Evolutionary conservation across 345 rosid genomes (phyloP).

Genomic region (Boechera stricta): DNA sequence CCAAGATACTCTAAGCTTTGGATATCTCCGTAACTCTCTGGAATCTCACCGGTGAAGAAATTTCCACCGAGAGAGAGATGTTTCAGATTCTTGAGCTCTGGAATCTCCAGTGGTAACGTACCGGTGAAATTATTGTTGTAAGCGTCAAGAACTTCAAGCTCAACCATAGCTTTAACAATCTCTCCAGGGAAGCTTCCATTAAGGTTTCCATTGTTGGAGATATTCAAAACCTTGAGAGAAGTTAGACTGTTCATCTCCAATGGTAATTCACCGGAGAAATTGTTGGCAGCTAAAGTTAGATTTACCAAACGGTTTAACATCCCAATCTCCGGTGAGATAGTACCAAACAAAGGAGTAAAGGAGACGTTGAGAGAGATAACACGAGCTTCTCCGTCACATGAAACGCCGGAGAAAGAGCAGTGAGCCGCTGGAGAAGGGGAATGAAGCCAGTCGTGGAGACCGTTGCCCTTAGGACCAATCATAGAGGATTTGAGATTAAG

Average conservation of each 20-base stretch:
- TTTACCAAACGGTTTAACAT: conserved; percentile 59
- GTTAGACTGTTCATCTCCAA: conserved; percentile 60
- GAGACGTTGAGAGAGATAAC: conserved; percentile 71
- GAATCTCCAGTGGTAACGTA: conserved; percentile 59
- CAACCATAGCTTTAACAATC: conserved; percentile 53
- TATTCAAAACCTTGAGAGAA: conserved; percentile 60
- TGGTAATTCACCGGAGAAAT: conserved; percentile 69
- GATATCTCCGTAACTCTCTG: conserved; percentile 70
- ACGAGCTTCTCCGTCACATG: conserved; percentile 57
- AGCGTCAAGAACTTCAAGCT: conserved; percentile 65
- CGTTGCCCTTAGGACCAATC: conserved; percentile 57
- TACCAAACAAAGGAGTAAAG: conserved; percentile 56
- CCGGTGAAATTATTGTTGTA: conserved; percentile 78
- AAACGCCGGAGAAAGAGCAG: conserved; percentile 84
- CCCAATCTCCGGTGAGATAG: conserved; percentile 76
- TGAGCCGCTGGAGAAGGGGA: conserved; percentile 58
- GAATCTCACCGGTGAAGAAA: conserved; percentile 73
- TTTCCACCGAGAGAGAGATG: conserved; percentile 74
- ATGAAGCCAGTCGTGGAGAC: conserved; percentile 72
- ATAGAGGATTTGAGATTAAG: conserved; percentile 69
- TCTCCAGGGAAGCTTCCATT: conserved; percentile 64
- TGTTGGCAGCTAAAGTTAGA: conserved; percentile 58
- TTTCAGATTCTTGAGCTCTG: conserved; percentile 57
- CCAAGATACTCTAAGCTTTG: conserved; percentile 71
- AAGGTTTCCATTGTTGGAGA: conserved; percentile 63